phyloP scores from a whole-genome alignment of 1,284 basidiomycete genomes.

The Ceratobasidium sp. region DNA sequence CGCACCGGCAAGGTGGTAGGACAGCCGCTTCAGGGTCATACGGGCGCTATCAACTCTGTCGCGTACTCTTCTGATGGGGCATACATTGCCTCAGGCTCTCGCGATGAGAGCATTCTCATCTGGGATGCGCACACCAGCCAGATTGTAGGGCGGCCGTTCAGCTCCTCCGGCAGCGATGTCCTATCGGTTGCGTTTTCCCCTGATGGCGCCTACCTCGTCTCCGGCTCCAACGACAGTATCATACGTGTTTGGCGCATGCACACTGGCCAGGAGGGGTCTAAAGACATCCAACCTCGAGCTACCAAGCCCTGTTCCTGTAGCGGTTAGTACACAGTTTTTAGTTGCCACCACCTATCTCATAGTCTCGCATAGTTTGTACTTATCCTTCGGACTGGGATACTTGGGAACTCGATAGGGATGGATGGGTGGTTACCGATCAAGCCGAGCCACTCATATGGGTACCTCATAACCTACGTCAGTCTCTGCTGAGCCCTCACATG shows the following conservation, averaged over 20 bases:
- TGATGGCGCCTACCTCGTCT: constrained; percentile 21
- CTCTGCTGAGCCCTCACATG: not conserved
- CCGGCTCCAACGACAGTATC: constrained; percentile 9
- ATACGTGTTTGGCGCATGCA: constrained; percentile 30
- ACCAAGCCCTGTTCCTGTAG: not conserved
- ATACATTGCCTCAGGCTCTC: too few relatives aligned
- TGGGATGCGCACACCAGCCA: too few relatives aligned
- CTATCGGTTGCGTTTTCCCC: constrained; percentile 24
- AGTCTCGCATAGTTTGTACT: not conserved
- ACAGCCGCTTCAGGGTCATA: too few relatives aligned
- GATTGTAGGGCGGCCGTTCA: not conserved
- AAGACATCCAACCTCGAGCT: too few relatives aligned
- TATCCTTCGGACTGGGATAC: not conserved
- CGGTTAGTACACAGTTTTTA: not conserved
- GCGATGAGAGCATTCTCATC: too few relatives aligned
- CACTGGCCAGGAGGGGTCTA: constrained; percentile 10
- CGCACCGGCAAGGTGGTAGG: too few relatives aligned
- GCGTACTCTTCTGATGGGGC: too few relatives aligned
- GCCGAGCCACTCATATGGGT: not conserved
- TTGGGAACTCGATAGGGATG: not conserved
- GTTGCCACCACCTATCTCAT: not conserved
- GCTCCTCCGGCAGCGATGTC: constrained; percentile 9
- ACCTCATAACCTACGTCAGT: not conserved
- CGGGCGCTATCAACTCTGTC: too few relatives aligned
- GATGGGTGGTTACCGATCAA: not conserved